Base-by-base conservation (phyloP, 2,329 filamentous ascomycete species). In the Microcyclosporella mali region DNA sequence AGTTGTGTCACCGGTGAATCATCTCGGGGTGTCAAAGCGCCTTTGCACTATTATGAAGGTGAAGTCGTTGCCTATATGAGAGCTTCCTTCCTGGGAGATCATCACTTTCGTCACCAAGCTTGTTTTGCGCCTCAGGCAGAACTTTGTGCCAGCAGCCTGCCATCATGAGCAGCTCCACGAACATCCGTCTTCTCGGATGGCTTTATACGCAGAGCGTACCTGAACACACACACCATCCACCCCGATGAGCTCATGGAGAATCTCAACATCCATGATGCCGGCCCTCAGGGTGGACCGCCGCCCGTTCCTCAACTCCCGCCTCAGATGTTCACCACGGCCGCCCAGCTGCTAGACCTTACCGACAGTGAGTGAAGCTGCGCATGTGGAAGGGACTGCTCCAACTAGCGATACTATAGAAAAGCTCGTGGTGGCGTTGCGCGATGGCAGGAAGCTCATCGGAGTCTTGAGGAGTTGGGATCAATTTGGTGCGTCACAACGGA, bases 311-410 rank as follows among this genome's bases (percentile, higher is more conserved):
- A 87, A 67, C 72, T 90, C 30, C 86, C 86, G 11, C 89, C 89
- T 46, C 90, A 98, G 72, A 95, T 97, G 84, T 98, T 98, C 70
- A 94, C 92, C 14, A 98, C 92, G 25, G 92, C 92, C 25, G 89
- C 92, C 41, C 92, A 97, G 72, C 74, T 98, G 46, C 73, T 98
- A 46, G 92, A 98, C 65, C 76, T 98, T 60, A 97, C 92, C 58
- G 92, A 98, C 71, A 98, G 90, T 97, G 80, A 73, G 55, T 56
- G 32, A 17, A 15, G 12, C 30, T n/a, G 19, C 4, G 10, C 16
- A 25, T 7, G 19, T 28, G 16, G 25, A 29, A 40, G 38, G 16
- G 43, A 32, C 34, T 37, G 45, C 45, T 34, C 40, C 46, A 50
- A 45, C 60, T 58, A 43, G 43, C 50, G 43, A 41, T 25, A 37